Evolutionary conservation across 352 stramenopile species (phyloP), one percentile per base, ranked within the genome.

Genomic region (Phytophthora lateralis): DNA sequence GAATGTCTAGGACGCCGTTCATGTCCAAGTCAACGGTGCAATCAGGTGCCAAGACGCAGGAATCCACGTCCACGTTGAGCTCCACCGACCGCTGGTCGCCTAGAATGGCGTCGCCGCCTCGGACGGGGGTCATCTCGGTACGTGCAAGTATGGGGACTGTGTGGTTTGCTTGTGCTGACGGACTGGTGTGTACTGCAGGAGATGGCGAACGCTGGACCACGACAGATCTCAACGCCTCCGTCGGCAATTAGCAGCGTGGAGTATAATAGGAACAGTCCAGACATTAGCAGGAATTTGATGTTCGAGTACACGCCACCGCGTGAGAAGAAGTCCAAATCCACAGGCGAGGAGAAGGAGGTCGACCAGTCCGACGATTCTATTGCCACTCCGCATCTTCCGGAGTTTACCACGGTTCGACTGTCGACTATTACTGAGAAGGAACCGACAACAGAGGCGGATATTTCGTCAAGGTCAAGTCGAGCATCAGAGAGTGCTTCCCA

Each of bases 241-340:
- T 93, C 84, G 0, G 78, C 64, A 8, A 91, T 93, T 63, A 93
- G 84, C 55, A 93, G 84, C 43, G 83, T 93, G 30, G 75, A 75
- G n/a, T 71, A 59, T 41, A 75, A 64, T 27, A 89, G 68, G 52
- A 74, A 73, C 29, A 91, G 79, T 34, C 85, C 85, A 6, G 71
- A 69, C 14, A 75, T 93, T 39, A 93, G 72, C 65, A 88, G 82
- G 27, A 90, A 93, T 60, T 58, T 93, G 26, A 90, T 91, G 4
- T 93, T 93, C 24, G 85, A 91, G 60, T 87, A 80, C 55, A 89
- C 85, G 9, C 85, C 85, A 35, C 78, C 77, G 17, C 80, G 57
- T 21, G 58, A 42, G 2, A 69, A 71, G 18, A 81, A 67, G 30
- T 54, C 68, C 8, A 67, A 41, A 18, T 47, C 55, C 2, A 3